Percentiles rank a stretch among this genome's conserved stretches.
phyloP scores from a whole-genome alignment of 2,329 filamentous ascomycete genomes.

The Aspergillus fumigatiaffinis region DNA sequence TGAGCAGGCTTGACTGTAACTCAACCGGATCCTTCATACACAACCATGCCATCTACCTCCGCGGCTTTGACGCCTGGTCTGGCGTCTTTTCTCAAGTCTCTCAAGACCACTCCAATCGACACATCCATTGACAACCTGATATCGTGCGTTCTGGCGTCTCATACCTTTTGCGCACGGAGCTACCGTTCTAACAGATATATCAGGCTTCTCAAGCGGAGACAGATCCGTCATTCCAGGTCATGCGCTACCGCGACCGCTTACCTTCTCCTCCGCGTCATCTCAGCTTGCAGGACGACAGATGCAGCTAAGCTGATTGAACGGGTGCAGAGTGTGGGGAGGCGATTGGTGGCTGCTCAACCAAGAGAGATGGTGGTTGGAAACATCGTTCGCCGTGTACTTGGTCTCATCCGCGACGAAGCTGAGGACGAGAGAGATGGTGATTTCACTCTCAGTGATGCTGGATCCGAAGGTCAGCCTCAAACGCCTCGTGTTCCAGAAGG shows the following conservation, averaged over 20 bases:
- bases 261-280: conserved; percentile 81
- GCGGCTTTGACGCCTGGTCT: conserved; percentile 66
- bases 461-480: conserved; percentile 50
- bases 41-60: conserved; percentile 55
- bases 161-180: conserved; percentile 1
- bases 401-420: conserved; percentile 86
- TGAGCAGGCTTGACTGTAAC: conserved; percentile 2
- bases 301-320: conserved; percentile 74
- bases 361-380: conserved; percentile 91
- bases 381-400: conserved; percentile 83
- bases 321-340: conserved; percentile 72
- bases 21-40: neutral
- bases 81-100: conserved; percentile 71
- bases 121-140: conserved; percentile 79
- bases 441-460: conserved; percentile 57
- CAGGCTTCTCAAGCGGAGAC: conserved; percentile 82
- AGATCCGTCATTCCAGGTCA: conserved; percentile 81
- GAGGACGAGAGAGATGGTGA: conserved; percentile 71
- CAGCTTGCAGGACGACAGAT: conserved; percentile 72
- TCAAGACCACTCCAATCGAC: conserved; percentile 72
- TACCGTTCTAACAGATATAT: conserved; percentile 13
- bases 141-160: conserved; percentile 55
- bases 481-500: conserved; percentile 38
- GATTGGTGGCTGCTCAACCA: conserved; percentile 77
- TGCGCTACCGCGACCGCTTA: conserved; percentile 90